Evolutionary conservation across 2,329 filamentous ascomycete species (phyloP), one percentile per base, ranked within the genome.

Genomic region (Aspergillus sp.): DNA sequence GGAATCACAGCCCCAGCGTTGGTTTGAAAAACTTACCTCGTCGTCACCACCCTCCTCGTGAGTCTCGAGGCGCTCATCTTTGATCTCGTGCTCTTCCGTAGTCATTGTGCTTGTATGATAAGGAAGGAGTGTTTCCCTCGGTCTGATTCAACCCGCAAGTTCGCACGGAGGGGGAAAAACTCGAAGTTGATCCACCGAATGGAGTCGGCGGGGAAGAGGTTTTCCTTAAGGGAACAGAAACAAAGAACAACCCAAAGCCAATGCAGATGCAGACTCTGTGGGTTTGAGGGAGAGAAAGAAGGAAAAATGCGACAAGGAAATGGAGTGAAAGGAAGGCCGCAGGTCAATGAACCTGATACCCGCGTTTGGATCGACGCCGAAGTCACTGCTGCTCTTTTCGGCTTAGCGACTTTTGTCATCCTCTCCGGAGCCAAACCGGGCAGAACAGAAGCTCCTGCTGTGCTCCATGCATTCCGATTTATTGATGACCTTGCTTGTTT

Each of bases 1-100:
- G 18, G 53, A 20, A 22, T 52, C 26, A 16, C 32, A 36, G 26
- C 22, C 46, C 52, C 49, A 55, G 24, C 20, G 47, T 53, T 50
- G 46, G 24, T 31, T 11, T 54, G 39, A 51, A 36, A 58, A 53
- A 65, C 69, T 61, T 74, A 80, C 78, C 73, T 80, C 78, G 68
- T 80, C 78, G 62, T 80, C 77, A 54, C 70, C 76, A 24, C 71
- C 74, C 60, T 78, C 78, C 52, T 78, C 75, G 22, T 77, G 73
- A 57, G 64, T 62, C 39, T 75, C 73, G 57, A 73, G 61, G 63
- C 68, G 74, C 66, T 78, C 75, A 63, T 76, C 71, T 63, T 74
- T 71, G 12, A 75, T 56, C 57, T 77, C 71, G 32, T 69, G 61
- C 53, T 72, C 72, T 66, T 78, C 75, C 26, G 74, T 67, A 60